Evolutionary conservation across 495 filamentous ascomycete genomes (phyloP).

Genomic region (Penicillium pulvis): DNA sequence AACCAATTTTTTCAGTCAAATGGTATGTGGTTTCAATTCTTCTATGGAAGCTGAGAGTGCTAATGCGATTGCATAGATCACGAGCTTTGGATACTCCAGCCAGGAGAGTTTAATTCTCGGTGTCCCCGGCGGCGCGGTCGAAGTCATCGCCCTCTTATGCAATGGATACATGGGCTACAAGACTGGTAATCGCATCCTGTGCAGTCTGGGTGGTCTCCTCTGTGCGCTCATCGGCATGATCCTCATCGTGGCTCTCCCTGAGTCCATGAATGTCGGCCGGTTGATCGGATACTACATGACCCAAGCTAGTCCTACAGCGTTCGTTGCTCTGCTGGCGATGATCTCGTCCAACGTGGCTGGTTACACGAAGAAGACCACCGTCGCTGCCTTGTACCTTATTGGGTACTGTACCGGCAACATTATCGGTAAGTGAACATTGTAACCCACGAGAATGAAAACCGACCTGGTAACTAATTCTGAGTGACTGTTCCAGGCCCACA

Average conservation of each 20-base stretch:
- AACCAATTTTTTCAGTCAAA: slow-evolving; percentile 70
- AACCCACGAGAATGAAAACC: not conserved
- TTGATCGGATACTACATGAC: slow-evolving; percentile 68
- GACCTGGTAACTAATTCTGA: slow-evolving; percentile 8
- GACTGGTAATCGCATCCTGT: slow-evolving; percentile 55
- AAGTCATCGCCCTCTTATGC: slow-evolving; percentile 60
- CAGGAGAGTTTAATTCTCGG: slow-evolving; percentile 67
- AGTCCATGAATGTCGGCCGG: slow-evolving; percentile 58
- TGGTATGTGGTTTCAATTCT: slow-evolving; percentile 33
- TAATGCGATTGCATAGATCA: slow-evolving; percentile 28
- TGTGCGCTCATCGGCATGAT: slow-evolving; percentile 55
- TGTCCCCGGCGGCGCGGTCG: slow-evolving; percentile 65
- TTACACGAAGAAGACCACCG: slow-evolving; percentile 76
- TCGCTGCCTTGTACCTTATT: slow-evolving; percentile 70
- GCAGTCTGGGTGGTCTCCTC: slow-evolving; percentile 43
- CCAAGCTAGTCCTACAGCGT: slow-evolving; percentile 55
- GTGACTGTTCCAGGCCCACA: slow-evolving; percentile 44
- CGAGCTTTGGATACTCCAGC: slow-evolving; percentile 51
- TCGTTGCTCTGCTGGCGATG: slow-evolving; percentile 50
- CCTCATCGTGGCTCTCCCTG: slow-evolving; percentile 65
- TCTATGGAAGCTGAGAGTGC: slow-evolving; percentile 28
- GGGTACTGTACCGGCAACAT: slow-evolving; percentile 57
- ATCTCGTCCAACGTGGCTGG: slow-evolving; percentile 69
- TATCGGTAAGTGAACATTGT: slow-evolving; percentile 38
- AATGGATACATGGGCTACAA: slow-evolving; percentile 63